Evolutionary conservation across 306 rosid species (phyloP), one percentile per base, ranked within the genome.

Genomic region (Fagus sylvatica): DNA sequence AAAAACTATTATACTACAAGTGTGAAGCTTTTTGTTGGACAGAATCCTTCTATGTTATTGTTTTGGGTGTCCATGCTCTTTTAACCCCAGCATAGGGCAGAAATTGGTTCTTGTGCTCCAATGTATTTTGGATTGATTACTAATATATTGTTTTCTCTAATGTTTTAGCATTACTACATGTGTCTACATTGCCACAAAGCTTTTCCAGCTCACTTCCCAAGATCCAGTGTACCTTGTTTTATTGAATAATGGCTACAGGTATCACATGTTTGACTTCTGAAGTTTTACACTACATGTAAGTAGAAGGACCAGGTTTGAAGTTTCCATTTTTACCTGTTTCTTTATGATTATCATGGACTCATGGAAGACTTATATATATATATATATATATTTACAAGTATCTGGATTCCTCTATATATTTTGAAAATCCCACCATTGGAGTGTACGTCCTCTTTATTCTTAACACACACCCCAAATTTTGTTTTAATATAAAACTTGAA

Each of bases 181-280:
- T 84, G 2, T 79, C 84, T 94, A 88, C 84, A 76, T 94, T 54
- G 90, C 74, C 62, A 46, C 74, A 87, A 86, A 94, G 84, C 84
- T 94, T 74, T 83, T 85, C 78, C 83, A 78, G 84, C 84, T 94
- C 61, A 85, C 88, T 80, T 7, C 82, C 66, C 85, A 92, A 75
- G 97, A 94, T 81, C 97, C 92, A 62, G 76, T 78, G 67, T 84
- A 87, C 86, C 81, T 87, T 79, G 76, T 89, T 79, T 82, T 92
- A 60, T 82, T 90, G 72, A 88, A 33, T 64, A 32, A 36, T 41
- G 75, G 74, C 54, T 84, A 87, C 90, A 88, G 97, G 97, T 87
- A 71, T 55, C 71, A 71, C 62, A 32, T n/a, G 53, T 64, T 60
- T 65, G 0, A 42, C 42, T 74, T 48, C 70, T 75, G 42, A 69